These are phyloP conservation scores for Trichosanthes truncata DNA, from an alignment of 306 rosid genomes.

Conservation along the genomic window DNA sequence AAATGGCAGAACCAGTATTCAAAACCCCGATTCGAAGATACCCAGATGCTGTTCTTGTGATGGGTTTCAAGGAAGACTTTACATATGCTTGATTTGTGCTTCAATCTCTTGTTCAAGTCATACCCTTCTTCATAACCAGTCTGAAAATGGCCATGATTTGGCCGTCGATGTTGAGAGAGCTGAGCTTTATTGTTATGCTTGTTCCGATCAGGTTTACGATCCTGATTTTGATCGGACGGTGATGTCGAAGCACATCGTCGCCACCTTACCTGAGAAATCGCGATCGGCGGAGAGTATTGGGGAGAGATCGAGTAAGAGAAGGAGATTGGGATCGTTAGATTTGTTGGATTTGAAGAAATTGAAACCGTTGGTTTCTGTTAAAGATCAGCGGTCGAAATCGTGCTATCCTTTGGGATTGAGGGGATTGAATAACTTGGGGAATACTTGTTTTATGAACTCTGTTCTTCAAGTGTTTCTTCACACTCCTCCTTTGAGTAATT, in stretches of 20 bases:
- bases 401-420: slow-evolving; percentile 82
- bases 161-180: slow-evolving; percentile 75
- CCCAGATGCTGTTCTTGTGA: slow-evolving; percentile 67
- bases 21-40: slow-evolving; percentile 31
- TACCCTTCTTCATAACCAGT: slow-evolving; percentile 37
- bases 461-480: slow-evolving; percentile 77
- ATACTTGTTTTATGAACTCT: slow-evolving; percentile 86
- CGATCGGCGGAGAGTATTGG: slow-evolving; percentile 49
- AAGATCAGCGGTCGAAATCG: slow-evolving; percentile 57
- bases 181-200: slow-evolving; percentile 70
- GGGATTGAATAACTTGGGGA: slow-evolving; percentile 82
- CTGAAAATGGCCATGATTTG: slow-evolving; percentile 43
- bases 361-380: slow-evolving; percentile 20
- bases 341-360: slow-evolving; percentile 34
- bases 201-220: slow-evolving; percentile 82
- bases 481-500: slow-evolving; percentile 62
- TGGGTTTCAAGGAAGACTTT: slow-evolving; percentile 54
- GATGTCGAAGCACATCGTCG: slow-evolving; percentile 55
- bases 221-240: slow-evolving; percentile 76
- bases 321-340: slow-evolving; percentile 35
- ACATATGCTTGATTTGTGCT: slow-evolving; percentile 65
- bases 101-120: slow-evolving; percentile 60
- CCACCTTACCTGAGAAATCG: slow-evolving; percentile 8
- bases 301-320: slow-evolving; percentile 71
- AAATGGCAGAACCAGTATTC: slow-evolving; percentile 46